A percentile compares a stretch with the other conserved stretches of the same genome.
Conservation (phyloP, 208 protist genomes). For the Trypanosoma conorhini region DNA sequence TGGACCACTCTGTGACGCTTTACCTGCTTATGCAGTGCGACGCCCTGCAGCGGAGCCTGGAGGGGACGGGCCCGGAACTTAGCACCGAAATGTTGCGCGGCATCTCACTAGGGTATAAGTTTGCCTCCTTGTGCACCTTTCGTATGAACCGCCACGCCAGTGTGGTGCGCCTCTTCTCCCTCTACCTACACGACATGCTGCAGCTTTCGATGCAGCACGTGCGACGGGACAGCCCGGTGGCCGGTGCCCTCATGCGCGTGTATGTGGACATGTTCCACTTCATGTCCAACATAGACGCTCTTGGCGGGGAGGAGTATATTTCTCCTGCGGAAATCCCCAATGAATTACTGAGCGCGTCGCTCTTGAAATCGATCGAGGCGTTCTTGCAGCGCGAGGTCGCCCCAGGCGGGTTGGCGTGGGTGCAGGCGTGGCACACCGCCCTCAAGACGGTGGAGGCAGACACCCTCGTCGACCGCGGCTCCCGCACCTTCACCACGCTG, state of each 20-base stretch:
- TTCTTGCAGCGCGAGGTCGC: constrained; percentile 81
- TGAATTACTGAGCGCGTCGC: constrained; percentile 56
- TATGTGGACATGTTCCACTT: constrained; percentile 89
- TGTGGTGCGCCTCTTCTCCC: constrained; percentile 71
- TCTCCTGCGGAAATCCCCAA: constrained; percentile 47
- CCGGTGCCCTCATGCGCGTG: constrained; percentile 68
- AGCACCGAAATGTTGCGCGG: constrained; percentile 58
- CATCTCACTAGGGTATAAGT: constrained; percentile 78
- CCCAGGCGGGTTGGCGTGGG: constrained; percentile 57
- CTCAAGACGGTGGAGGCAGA: constrained; percentile 71
- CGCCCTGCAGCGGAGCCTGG: constrained; percentile 45
- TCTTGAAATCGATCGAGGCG: constrained; percentile 45
- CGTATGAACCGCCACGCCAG: constrained; percentile 67
- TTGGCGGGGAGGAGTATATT: constrained; percentile 51
- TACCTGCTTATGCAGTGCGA: constrained; percentile 62
- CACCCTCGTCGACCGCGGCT: constrained; percentile 64
- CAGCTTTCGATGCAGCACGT: constrained; percentile 68
- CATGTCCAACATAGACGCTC: constrained; percentile 88
- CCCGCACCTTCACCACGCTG: constrained; percentile 66
- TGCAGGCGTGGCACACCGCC: constrained; percentile 82
- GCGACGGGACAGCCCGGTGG: constrained; percentile 48
- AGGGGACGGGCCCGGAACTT: constrained; percentile 31
- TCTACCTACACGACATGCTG: constrained; percentile 83
- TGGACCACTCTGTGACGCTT: constrained; percentile 73
- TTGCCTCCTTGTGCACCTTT: constrained; percentile 84